Evolutionary conservation across 805 yeast species (phyloP).

Genomic region (Diddensiella transvaalensis): DNA sequence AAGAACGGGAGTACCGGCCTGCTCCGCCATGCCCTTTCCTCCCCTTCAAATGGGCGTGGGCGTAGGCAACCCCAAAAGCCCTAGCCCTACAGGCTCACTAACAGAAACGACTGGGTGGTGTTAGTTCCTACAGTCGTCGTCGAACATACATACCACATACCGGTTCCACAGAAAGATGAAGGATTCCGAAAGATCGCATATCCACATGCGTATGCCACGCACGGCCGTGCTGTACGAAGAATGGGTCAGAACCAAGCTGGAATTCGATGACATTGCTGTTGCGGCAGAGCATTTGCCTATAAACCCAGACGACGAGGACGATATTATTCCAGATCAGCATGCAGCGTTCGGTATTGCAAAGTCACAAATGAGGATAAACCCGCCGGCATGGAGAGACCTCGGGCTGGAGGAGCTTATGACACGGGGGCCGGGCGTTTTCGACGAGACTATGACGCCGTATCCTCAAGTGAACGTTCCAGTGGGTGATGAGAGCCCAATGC

Average conservation of each 20-base stretch:
- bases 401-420: constrained; percentile 20
- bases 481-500: too few species aligned
- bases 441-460: constrained; percentile 4
- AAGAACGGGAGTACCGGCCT: too few species aligned
- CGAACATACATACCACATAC: too few species aligned
- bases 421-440: constrained; percentile 12
- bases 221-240: constrained; percentile 29
- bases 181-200: constrained; percentile 33
- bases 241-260: constrained; percentile 31
- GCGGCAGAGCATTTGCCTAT: constrained; percentile 23
- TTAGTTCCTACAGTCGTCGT: too few species aligned
- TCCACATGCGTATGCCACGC: constrained; percentile 29
- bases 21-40: too few species aligned
- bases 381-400: constrained; percentile 24
- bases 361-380: constrained; percentile 8
- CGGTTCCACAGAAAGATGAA: too few species aligned
- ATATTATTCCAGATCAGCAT: constrained; percentile 22
- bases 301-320: constrained; percentile 28
- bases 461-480: too few species aligned
- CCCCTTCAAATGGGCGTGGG: too few species aligned
- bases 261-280: constrained; percentile 28
- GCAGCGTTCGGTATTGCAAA: constrained; percentile 22
- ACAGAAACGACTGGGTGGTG: too few species aligned
- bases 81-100: too few species aligned
- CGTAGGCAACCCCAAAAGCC: too few species aligned